Conservation (phyloP, 202 grass and related monocot genomes). For the Saccharum hybrid region DNA sequence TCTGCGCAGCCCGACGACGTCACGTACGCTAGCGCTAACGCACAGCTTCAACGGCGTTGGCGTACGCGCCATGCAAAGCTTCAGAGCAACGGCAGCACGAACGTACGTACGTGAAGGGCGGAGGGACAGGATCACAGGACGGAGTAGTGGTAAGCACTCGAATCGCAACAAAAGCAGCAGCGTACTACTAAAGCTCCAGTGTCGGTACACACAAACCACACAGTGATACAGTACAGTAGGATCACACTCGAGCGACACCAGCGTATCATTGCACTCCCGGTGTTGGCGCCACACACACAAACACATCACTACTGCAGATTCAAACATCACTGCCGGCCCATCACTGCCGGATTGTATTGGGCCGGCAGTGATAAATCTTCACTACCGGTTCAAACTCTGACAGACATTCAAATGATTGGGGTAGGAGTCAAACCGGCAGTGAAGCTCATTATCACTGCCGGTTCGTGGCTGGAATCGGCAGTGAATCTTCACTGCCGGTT, state of each 20-base stretch:
- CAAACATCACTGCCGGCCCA: too few relatives aligned
- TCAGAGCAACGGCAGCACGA: not conserved
- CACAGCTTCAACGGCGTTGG: not conserved
- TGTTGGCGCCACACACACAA: constrained; percentile 26
- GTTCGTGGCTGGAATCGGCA: too few relatives aligned
- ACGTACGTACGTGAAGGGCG: not conserved
- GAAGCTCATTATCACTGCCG: too few relatives aligned
- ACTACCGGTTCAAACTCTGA: too few relatives aligned
- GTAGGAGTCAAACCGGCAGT: too few relatives aligned
- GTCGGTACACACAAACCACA: constrained; percentile 1
- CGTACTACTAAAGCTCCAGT: constrained; percentile 13
- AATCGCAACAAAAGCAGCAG: constrained; percentile 36
- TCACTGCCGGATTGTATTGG: too few relatives aligned
- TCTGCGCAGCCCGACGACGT: too few relatives aligned
- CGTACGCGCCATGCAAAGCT: not conserved
- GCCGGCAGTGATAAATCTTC: too few relatives aligned
- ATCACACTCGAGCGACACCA: constrained; percentile 18
- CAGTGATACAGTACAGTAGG: not conserved
- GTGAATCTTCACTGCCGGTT: too few relatives aligned
- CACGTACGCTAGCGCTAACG: not conserved
- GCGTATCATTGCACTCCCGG: constrained; percentile 37
- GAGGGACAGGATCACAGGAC: constrained; percentile 19
- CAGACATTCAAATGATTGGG: too few relatives aligned
- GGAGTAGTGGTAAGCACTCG: constrained; percentile 4
- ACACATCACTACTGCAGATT: too few relatives aligned